Evolutionary conservation across 1,139 yeast genomes (phyloP), one percentile per base, ranked within the genome.

Genomic region (Pneumocystis sp.): DNA sequence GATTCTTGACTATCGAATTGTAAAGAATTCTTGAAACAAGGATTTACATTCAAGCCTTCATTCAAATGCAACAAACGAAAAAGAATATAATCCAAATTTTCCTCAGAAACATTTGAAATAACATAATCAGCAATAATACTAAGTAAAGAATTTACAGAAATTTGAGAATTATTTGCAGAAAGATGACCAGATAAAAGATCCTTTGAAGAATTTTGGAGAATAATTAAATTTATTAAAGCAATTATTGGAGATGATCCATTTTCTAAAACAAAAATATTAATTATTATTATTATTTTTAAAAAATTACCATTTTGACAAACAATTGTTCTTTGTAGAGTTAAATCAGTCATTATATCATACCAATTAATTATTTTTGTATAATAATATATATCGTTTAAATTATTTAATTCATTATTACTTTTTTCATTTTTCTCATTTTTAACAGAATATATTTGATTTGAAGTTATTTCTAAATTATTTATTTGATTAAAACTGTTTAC

Each of bases 21-120:
- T n/a, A 80, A 81, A 70, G 87, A 86, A 0, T 93, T 93, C 70
- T 83, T 81, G 70, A 91, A 82, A 45, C 81, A 78, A 0, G 96
- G 91, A 71, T 89, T 84, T 15, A 90, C 85, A 63, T 83, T 81
- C 62, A 90, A 77, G 0, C 97, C 97, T 0, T 85, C 80, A 68
- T 85, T 86, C 61, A 91, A 76, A 56, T 78, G 75, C 0, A 96
- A 96, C 61, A 91, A 76, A 59, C 80, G 39, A 19, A 2, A 19
- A 10, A 64, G 29, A 17, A 59, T 35, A 19, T 50, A 19, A n/a
- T 62, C 62, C 34, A 50, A 50, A 10, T 25, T 2, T 12, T 50
- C 57, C 3, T 50, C 57, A 12, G 57, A 25, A 25, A 50, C 34
- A 3, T 39, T 56, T 35, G 50, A 25, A 35, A 64, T 15, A 42